Conservation (phyloP, 441 rosid species). For the Populus hybrid region DNA sequence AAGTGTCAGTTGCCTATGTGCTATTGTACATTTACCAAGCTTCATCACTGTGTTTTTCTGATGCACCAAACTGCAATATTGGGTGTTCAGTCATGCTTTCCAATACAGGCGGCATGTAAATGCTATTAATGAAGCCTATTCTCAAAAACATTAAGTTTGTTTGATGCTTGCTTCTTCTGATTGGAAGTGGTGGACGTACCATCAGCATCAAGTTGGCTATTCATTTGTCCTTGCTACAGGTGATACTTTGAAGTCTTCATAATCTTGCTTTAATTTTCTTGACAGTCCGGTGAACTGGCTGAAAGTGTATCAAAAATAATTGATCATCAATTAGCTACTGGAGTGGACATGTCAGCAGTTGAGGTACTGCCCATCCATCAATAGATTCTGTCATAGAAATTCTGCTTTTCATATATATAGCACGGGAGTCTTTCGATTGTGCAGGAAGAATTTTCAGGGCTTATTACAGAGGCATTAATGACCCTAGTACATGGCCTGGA, state of each 20-base stretch:
- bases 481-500: constrained; percentile 94
- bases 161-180: neutral
- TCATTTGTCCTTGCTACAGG: constrained; percentile 1
- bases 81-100: neutral
- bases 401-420: constrained; percentile 25
- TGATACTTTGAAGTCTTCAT: constrained; percentile 6
- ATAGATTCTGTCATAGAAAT: constrained; percentile 11
- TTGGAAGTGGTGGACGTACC: neutral
- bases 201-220: constrained; percentile 1
- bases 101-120: neutral
- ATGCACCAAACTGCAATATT: neutral
- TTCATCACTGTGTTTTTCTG: neutral
- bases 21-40: neutral
- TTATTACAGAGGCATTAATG: constrained; percentile 84
- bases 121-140: neutral
- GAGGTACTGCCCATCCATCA: constrained; percentile 47
- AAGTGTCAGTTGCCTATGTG: neutral
- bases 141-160: neutral
- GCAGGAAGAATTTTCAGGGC: constrained; percentile 98
- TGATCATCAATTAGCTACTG: constrained; percentile 80
- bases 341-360: constrained; percentile 85
- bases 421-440: constrained; percentile 21
- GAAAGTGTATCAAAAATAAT: constrained; percentile 94
- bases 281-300: constrained; percentile 93
- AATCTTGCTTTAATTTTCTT: constrained; percentile 25